Evolutionary conservation across 805 yeast species (phyloP).

Genomic region (Monosporozyma siamensis): DNA sequence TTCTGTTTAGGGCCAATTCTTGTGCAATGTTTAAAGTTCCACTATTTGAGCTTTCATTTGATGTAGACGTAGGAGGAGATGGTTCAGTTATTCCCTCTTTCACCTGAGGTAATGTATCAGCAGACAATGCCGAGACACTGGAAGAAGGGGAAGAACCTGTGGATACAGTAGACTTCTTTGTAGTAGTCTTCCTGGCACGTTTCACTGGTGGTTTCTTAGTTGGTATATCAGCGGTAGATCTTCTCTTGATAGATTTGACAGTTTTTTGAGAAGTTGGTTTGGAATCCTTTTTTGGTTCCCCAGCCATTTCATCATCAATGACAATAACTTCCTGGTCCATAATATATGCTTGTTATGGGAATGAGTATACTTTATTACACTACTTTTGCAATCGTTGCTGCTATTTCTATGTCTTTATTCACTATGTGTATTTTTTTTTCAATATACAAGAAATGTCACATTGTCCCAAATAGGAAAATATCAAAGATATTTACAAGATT

Average conservation of each 20-base stretch:
- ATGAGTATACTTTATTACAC: too few species aligned
- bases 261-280: neutral
- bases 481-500: too few species aligned
- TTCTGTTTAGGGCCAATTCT: conserved; percentile 28
- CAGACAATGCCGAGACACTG: too few species aligned
- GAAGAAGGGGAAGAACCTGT: neutral
- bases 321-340: conserved; percentile 3
- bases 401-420: too few species aligned
- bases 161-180: neutral
- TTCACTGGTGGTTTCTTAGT: neutral
- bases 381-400: too few species aligned
- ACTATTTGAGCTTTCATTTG: neutral
- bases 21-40: conserved; percentile 24
- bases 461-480: too few species aligned
- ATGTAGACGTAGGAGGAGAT: neutral
- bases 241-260: conserved; percentile 1
- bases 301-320: conserved; percentile 1
- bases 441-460: too few species aligned
- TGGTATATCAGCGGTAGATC: conserved; percentile 1
- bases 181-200: too few species aligned
- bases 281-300: neutral
- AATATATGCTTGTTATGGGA: neutral
- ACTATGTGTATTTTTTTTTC: too few species aligned
- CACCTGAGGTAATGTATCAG: too few species aligned
- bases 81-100: too few species aligned